Base-by-base conservation (phyloP, 2,329 filamentous ascomycete genomes). In the Apiospora pterosperma region DNA sequence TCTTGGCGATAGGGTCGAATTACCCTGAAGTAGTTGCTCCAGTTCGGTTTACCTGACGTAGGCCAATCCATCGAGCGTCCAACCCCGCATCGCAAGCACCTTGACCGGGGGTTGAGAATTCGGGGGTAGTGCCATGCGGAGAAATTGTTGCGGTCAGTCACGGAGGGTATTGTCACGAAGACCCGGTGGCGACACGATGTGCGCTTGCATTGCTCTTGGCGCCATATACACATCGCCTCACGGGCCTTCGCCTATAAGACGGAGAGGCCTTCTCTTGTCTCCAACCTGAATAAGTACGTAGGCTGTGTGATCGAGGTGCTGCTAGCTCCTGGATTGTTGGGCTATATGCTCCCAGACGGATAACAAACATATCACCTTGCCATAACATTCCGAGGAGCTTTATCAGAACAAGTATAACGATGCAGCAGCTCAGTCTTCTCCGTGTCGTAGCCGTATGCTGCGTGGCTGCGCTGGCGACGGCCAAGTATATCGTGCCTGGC, bases 401-500 rank as follows among this genome's bases (percentile, higher is more conserved):
- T n/a, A 12, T 12, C 16, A 11, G 19, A 55, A 55, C n/a, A 8
- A 5, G n/a, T n/a, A n/a, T 10, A 7, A 28, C 28, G 7, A 34
- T 28, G 10, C 31, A 34, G 48, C 48, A 8, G 10, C 19, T n/a
- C 16, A n/a, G 12, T 62, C 39, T 66, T 55, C 14, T 59, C 59
- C n/a, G 36, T 62, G 14, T 64, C 66, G 25, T 34, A 19, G 10
- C 34, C 28, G 28, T 19, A 44, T 72, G 63, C 60, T 73, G 28
- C 63, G 73, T 6, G 55, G 67, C 60, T 55, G 48, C 52, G 11
- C 62, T 69, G 41, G 66, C 69, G 21, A 67, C 70, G 59, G 79
- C 80, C 14, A 85, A 82, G 71, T 89, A 85, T 75, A 89, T 89
- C 59, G 85, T 88, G 3, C 87, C 87, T 0, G 87, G 86, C 4